phyloP scores from a whole-genome alignment of 2,329 filamentous ascomycete genomes.

The Scytalidium sp. region DNA sequence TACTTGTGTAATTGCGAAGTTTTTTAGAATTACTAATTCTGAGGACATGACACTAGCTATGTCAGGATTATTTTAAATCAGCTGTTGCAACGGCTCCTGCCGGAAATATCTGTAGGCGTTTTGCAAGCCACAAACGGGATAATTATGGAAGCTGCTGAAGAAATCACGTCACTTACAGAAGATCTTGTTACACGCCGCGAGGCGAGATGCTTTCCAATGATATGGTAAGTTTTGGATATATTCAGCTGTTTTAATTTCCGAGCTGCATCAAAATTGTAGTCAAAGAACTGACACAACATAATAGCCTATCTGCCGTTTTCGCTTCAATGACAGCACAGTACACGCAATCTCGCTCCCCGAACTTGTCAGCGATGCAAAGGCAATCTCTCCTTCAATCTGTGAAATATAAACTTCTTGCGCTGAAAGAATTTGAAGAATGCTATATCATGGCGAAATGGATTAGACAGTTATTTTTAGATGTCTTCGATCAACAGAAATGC shows the following conservation, averaged over 20 bases:
- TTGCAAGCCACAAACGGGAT: not conserved
- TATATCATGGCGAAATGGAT: not conserved
- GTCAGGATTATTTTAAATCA: not conserved
- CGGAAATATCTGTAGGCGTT: too few relatives aligned
- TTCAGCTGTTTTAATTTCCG: too few relatives aligned
- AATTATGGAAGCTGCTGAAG: not conserved
- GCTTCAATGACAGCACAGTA: not conserved
- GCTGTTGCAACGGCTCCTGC: too few relatives aligned
- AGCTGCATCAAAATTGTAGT: too few relatives aligned
- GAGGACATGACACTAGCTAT: not conserved
- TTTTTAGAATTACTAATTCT: not conserved
- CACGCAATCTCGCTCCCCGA: not conserved
- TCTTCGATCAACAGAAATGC: too few relatives aligned
- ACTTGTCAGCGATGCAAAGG: not conserved
- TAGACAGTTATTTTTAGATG: not conserved
- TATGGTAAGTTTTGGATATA: not conserved
- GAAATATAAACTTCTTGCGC: not conserved
- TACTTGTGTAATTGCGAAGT: too few relatives aligned
- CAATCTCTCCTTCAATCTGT: not conserved
- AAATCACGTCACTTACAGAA: not conserved
- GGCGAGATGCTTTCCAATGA: not conserved
- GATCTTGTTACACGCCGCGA: not conserved
- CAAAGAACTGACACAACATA: not conserved
- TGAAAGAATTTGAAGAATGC: not conserved
- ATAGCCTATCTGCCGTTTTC: not conserved